Evolutionary conservation across 139 green algal genomes (phyloP).

Genomic region (Chlamydomonas incerta): DNA sequence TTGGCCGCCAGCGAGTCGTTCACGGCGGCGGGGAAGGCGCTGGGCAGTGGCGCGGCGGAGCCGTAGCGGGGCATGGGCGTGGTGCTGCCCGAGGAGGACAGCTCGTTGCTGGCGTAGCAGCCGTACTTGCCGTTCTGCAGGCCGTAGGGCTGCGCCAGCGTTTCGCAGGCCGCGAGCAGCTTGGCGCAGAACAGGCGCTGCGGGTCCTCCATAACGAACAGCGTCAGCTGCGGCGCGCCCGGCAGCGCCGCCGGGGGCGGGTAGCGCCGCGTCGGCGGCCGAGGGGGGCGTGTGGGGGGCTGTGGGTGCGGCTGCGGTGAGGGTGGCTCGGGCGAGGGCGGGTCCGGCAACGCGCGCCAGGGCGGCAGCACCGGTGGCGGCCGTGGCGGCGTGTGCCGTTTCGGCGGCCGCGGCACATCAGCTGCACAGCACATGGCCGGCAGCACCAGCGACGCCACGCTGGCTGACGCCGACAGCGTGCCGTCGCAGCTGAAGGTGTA

Average conservation of each 20-base stretch:
- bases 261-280: background rate
- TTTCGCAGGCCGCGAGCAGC: slow-evolving; percentile 19
- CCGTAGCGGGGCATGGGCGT: background rate
- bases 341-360: background rate
- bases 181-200: slow-evolving; percentile 7
- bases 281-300: background rate
- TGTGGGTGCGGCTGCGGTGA: background rate
- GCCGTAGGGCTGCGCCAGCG: slow-evolving; percentile 30
- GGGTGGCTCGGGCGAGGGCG: too few relatives aligned
- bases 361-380: background rate
- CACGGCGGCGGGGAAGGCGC: too few relatives aligned
- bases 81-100: too few relatives aligned
- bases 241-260: background rate
- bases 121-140: slow-evolving; percentile 8
- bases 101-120: background rate
- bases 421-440: slow-evolving; percentile 7
- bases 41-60: background rate
- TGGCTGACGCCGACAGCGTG: too few relatives aligned
- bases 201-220: slow-evolving; percentile 23
- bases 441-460: background rate
- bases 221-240: background rate
- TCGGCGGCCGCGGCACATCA: background rate
- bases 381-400: too few relatives aligned
- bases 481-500: slow-evolving; percentile 25
- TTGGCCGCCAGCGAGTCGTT: too few relatives aligned